Evolutionary conservation across 179 eudicot genomes (phyloP).

Genomic region (Vitellaria paradoxa): DNA sequence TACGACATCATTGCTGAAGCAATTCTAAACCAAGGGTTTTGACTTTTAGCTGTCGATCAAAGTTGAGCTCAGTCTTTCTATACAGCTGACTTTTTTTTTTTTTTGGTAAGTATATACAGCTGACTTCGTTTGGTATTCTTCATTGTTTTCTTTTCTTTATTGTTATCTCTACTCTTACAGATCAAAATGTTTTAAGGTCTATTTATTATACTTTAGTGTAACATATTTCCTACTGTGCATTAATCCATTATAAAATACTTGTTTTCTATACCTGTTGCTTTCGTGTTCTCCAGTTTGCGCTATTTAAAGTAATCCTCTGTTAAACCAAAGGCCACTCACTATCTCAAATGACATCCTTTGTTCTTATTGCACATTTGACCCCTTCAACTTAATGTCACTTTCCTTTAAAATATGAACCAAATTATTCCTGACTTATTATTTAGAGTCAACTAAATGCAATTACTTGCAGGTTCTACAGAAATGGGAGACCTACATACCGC

Average conservation of each 20-base stretch:
- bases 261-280: background rate
- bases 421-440: background rate
- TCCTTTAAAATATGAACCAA: background rate
- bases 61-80: background rate
- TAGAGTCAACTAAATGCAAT: slow-evolving; percentile 11
- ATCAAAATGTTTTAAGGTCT: too few relatives aligned
- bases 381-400: background rate
- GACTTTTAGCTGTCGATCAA: background rate
- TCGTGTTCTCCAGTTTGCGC: background rate
- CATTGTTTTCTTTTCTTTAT: background rate
- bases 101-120: too few relatives aligned
- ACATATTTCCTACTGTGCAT: background rate
- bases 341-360: background rate
- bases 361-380: background rate
- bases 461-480: slow-evolving; percentile 36
- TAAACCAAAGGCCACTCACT: background rate
- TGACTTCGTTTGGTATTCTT: background rate
- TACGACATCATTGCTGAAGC: background rate
- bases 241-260: background rate
- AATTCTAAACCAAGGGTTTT: background rate
- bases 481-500: slow-evolving; percentile 21
- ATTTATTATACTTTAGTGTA: too few relatives aligned
- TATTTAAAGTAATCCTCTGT: background rate
- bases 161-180: background rate
- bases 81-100: background rate